A percentile compares a stretch with the other conserved stretches of the same genome.
phyloP scores from a whole-genome alignment of 805 yeast species.

The Ogataea naganishii region DNA sequence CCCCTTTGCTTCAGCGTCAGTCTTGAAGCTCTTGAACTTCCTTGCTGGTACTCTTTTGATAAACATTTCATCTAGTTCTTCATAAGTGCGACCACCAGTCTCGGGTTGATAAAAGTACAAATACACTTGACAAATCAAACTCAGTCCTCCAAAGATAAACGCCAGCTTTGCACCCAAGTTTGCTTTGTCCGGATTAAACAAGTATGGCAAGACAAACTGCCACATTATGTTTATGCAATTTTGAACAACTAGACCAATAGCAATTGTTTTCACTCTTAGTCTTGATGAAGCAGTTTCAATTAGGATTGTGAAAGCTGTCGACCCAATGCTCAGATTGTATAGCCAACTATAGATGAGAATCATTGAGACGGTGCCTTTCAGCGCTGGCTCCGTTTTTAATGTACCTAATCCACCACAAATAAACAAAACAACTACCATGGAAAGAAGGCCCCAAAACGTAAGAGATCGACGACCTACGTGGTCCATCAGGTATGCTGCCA shows the following conservation, averaged over 20 bases:
- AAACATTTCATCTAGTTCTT: conserved; percentile 13
- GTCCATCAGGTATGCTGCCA: conserved; percentile 33
- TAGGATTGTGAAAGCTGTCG: no score
- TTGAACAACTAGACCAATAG: conserved; percentile 7
- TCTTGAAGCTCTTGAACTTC: conserved; percentile 26
- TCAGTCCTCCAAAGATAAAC: conserved; percentile 20
- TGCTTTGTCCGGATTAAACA: conserved; percentile 12
- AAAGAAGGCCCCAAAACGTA: conserved; percentile 18
- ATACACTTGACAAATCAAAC: conserved; percentile 4
- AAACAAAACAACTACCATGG: conserved; percentile 16
- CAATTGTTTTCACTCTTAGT: conserved; percentile 13
- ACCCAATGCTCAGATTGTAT: conserved; percentile 23
- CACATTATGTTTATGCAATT: conserved; percentile 7
- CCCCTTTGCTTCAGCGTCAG: no score
- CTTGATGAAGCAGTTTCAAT: no score
- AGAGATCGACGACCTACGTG: conserved; percentile 30
- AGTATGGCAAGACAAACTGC: conserved; percentile 14
- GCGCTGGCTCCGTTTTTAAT: conserved; percentile 20
- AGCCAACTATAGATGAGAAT: conserved; percentile 16
- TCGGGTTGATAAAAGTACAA: conserved; percentile 7
- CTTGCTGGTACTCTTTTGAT: conserved; percentile 27
- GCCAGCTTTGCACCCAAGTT: conserved; percentile 15
- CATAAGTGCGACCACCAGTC: conserved; percentile 7
- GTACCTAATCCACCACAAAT: conserved; percentile 21
- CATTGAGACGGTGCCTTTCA: conserved; percentile 20